A percentile compares a stretch with the other conserved stretches of the same genome.
Conservation (phyloP, 2,329 filamentous ascomycete species). For the Talaromyces sp. region DNA sequence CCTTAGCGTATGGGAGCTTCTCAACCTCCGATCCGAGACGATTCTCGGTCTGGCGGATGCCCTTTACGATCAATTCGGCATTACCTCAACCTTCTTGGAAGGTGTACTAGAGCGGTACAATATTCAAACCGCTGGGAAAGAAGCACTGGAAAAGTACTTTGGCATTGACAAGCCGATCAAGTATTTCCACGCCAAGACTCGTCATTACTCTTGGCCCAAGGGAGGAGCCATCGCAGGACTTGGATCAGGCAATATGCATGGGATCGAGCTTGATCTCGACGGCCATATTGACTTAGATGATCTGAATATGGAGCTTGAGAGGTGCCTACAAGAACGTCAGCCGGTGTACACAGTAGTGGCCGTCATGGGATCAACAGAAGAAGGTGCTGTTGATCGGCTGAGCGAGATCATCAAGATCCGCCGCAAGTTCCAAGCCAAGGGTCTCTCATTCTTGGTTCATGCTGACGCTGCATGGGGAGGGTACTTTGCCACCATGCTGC, state of each 20-base stretch:
- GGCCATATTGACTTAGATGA: background rate
- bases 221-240: slow-evolving; percentile 22
- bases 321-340: slow-evolving; percentile 14
- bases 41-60: background rate
- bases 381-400: slow-evolving; percentile 43
- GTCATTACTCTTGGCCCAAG: slow-evolving; percentile 49
- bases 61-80: background rate
- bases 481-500: slow-evolving; percentile 45
- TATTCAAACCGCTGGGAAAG: background rate
- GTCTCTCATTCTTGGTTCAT: slow-evolving; percentile 44
- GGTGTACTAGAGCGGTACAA: background rate
- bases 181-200: slow-evolving; percentile 37
- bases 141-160: background rate
- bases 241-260: background rate
- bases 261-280: background rate
- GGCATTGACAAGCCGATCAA: slow-evolving; percentile 17
- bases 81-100: background rate
- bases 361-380: slow-evolving; percentile 43
- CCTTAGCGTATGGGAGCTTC: background rate
- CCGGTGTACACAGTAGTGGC: slow-evolving; percentile 42
- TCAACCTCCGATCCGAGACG: background rate
- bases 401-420: slow-evolving; percentile 35
- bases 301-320: background rate
- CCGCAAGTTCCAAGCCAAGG: slow-evolving; percentile 35
- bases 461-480: slow-evolving; percentile 49